phyloP scores from a whole-genome alignment of 2,329 filamentous ascomycete genomes.

The Biscogniauxia marginata region DNA sequence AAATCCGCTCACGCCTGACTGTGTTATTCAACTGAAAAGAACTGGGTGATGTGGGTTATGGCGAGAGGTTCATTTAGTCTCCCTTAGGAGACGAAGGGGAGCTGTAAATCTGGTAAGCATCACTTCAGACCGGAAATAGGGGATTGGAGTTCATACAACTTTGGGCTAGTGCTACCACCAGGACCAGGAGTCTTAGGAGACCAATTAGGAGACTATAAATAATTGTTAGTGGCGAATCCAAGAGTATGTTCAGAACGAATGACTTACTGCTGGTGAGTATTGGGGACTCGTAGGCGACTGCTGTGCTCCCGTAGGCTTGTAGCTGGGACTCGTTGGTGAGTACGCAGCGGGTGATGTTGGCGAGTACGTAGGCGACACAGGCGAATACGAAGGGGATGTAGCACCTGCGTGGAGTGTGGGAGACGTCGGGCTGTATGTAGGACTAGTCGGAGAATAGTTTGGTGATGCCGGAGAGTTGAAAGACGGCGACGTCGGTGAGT shows the following conservation, averaged over 20 bases:
- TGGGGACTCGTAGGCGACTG: conserved; percentile 66
- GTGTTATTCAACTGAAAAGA: conserved; percentile 29
- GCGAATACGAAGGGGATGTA: conserved; percentile 62
- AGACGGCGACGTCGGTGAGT: conserved; percentile 69
- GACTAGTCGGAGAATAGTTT: conserved; percentile 68
- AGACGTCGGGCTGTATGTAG: conserved; percentile 70
- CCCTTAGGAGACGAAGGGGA: conserved; percentile 35
- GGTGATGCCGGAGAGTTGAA: conserved; percentile 77
- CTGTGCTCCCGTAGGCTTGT: conserved; percentile 54
- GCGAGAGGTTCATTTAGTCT: conserved; percentile 16
- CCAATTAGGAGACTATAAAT: conserved; percentile 43
- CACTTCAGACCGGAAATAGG: background rate
- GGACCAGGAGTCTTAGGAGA: conserved; percentile 46
- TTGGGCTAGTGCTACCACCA: conserved; percentile 37
- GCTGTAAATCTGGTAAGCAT: conserved; percentile 22
- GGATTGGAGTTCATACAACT: conserved; percentile 38
- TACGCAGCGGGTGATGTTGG: conserved; percentile 68
- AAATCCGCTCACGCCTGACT: conserved; percentile 23
- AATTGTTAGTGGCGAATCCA: conserved; percentile 28
- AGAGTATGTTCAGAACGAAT: background rate
- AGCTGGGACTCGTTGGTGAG: conserved; percentile 62
- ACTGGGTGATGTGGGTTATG: conserved; percentile 4
- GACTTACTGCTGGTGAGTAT: conserved; percentile 64
- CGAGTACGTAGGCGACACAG: conserved; percentile 74
- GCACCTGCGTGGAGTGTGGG: conserved; percentile 50